Evolutionary conservation across 257 asterid genomes (phyloP).

Genomic region (Oldenlandia corymbosa): DNA sequence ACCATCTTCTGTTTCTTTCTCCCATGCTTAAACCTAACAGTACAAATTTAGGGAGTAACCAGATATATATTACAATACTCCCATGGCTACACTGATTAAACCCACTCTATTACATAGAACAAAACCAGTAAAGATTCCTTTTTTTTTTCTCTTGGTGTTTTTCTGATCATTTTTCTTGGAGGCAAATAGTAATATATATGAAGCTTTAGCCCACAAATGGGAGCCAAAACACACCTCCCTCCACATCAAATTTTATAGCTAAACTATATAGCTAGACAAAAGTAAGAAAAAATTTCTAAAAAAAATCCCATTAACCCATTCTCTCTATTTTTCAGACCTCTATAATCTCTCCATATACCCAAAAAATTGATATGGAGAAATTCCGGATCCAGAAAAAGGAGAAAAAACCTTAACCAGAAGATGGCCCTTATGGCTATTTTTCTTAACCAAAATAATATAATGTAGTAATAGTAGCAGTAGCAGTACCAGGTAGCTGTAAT

Average conservation of each 20-base stretch:
- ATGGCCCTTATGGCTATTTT: too few relatives aligned
- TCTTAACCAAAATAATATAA: not conserved
- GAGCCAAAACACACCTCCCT: not conserved
- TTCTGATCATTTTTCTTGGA: not conserved
- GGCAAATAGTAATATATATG: not conserved
- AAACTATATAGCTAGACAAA: conserved; percentile 1
- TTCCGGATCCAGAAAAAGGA: conserved; percentile 8
- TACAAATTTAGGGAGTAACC: conserved; percentile 3
- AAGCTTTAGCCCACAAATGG: not conserved
- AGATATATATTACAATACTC: conserved; percentile 10
- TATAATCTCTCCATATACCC: conserved; percentile 15
- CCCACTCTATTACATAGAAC: not conserved
- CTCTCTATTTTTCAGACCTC: conserved; percentile 17
- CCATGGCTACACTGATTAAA: conserved; percentile 8
- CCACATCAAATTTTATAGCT: not conserved
- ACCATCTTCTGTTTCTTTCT: not conserved
- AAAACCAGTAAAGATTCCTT: too few relatives aligned
- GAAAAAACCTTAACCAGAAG: conserved; percentile 6
- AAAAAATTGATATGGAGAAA: conserved; percentile 24
- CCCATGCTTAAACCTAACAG: conserved; percentile 8
- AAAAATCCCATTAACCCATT: conserved; percentile 7
- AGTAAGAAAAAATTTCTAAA: not conserved
- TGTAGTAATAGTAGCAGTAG: not conserved
- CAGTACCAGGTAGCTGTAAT: not conserved
- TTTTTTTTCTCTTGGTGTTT: not conserved